phyloP scores from a whole-genome alignment of 805 yeast genomes.

The Kodamaea hsintzibuensis region DNA sequence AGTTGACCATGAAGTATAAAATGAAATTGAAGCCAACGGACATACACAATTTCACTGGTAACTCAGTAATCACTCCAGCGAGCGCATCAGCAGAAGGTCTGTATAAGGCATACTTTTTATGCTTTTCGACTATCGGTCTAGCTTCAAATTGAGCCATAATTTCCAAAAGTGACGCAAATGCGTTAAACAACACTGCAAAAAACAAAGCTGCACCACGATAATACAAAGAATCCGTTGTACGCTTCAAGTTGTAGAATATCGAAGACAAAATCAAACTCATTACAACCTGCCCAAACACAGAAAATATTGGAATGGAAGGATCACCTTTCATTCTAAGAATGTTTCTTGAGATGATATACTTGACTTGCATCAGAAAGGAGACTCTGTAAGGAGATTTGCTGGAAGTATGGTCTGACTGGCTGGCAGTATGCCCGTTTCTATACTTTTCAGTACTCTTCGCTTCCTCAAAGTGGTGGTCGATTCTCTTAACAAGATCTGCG shows the following conservation, averaged over 20 bases:
- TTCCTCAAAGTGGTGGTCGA: conserved; percentile 15
- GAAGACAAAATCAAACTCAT: conserved; percentile 61
- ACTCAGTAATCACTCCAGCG: conserved; percentile 59
- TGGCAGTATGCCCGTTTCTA: conserved; percentile 20
- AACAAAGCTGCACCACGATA: conserved; percentile 65
- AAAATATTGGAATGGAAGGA: conserved; percentile 45
- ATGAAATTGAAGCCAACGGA: conserved; percentile 50
- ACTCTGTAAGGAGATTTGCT: conserved; percentile 55
- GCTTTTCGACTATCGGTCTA: conserved; percentile 60
- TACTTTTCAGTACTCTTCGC: conserved; percentile 19
- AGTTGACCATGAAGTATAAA: conserved; percentile 54
- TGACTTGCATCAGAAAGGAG: conserved; percentile 53
- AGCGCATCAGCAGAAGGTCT: conserved; percentile 66
- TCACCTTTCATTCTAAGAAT: conserved; percentile 51
- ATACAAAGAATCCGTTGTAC: conserved; percentile 50
- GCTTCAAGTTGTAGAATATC: conserved; percentile 52
- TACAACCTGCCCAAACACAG: conserved; percentile 44
- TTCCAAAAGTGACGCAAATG: conserved; percentile 61
- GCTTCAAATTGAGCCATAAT: conserved; percentile 55
- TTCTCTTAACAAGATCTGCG: conserved; percentile 16
- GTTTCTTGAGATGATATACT: conserved; percentile 47
- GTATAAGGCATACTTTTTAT: conserved; percentile 55
- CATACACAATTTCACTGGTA: conserved; percentile 48
- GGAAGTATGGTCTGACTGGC: conserved; percentile 25
- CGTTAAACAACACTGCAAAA: conserved; percentile 63